Evolutionary conservation across 1,284 basidiomycete species (phyloP), one percentile per base, ranked within the genome.

Genomic region (Rhodotorula mucilaginosa): DNA sequence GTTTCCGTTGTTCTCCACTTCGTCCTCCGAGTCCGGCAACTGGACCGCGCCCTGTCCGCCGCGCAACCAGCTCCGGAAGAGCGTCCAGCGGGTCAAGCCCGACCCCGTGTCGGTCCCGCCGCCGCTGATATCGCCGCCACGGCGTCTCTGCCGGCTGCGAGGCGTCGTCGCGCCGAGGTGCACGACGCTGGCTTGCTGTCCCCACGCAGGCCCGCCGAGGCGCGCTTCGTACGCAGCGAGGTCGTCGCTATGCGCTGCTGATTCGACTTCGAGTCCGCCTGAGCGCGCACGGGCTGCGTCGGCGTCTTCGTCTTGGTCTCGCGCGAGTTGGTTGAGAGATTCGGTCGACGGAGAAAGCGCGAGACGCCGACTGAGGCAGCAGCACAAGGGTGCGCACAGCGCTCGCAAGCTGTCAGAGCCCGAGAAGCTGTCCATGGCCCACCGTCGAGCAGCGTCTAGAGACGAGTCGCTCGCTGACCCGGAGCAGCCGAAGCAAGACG

Each of bases 51-150:
- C 69, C 1, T 21, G 23, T 21, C 34, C 39, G 18, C 64, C 57
- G 19, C 46, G 47, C 72, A 72, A 73, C 74, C 72, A 76, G 56
- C 72, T 72, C 59, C 69, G 69, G 52, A 74, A 46, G 44, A 76
- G 52, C 16, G 61, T 74, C 74, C 72, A 74, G 29, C 74, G 29
- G 58, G 74, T 74, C 61, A 76, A n/a, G 1, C 73, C 73, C 0
- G 70, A 72, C 1, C 73, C 73, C 19, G 44, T 51, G 39, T 58
- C 58, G 4, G 68, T 65, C 0, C 74, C 69, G 39, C 72, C 69
- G 26, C 72, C 72, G 49, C 64, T 67, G 21, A 71, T 52, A 57
- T 74, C 73, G 31, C 73, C 73, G 2, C 70, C 70, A 7, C 67
- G 49, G 21, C 54, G 39, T 23, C 60, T 39, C 13, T 29, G 31